Base-by-base conservation (phyloP, 129 eudicot species). In the Erigeron canadensis region DNA sequence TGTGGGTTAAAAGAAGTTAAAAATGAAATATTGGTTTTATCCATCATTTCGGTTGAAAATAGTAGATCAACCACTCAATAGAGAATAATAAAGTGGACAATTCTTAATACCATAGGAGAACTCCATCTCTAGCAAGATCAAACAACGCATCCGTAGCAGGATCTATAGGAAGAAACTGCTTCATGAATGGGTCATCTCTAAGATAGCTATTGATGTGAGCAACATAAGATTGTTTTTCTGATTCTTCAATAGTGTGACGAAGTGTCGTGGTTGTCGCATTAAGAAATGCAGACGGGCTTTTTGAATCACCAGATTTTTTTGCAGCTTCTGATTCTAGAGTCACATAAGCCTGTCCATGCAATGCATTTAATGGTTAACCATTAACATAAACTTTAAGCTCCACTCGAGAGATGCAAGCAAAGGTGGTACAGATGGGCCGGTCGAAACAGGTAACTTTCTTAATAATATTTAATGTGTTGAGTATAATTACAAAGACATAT, bases 81-180 rank as follows among this genome's bases (percentile, higher is more conserved):
- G 69, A 69, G 57, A 16, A 67, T 38, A 40, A 51, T 47, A 76
- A 65, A 73, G 48, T 40, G 51, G 80, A 69, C 63, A 40, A 18
- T 81, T 43, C 6, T 78, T 71, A 44, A 56, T 89, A 94, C 98
- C 98, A 94, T 84, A 94, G 84, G 69, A 94, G 96, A 72, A 94
- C 98, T 68, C 98, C 98, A 72, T 87, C 98, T 79, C 88, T 89
- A 16, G 94, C 96, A 73, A 89, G 93, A 55, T 94, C 90, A 65
- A 94, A 94, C 43, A 94, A 77, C 19, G 84, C 89, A 80, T 94
- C 77, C 18, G 93, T 72, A 44, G 81, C 73, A 10, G 98, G 95
- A 63, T 94, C 95, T 16, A 94, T 82, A 0, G 98, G 98, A 84
- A 94, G 96, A 85, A 94, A 94, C 70, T 89, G 98, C 85, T 89